Evolutionary conservation across 2,329 filamentous ascomycete species (phyloP), one percentile per base, ranked within the genome.

Genomic region (Fusarium tricinctum): DNA sequence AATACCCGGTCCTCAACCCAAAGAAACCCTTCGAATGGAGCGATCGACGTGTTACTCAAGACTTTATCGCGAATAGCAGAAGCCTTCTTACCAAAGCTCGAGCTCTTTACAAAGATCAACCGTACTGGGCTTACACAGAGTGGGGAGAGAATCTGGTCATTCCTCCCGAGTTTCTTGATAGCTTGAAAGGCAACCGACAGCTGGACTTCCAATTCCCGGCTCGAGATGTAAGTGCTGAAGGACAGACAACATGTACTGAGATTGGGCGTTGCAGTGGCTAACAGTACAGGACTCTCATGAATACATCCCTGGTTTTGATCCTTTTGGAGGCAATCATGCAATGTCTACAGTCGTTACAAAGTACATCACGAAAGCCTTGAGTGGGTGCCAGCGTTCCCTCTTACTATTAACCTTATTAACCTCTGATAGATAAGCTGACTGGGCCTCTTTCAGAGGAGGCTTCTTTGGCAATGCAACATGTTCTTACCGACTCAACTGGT

Each of bases 401-500:
- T 12, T 30, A 4, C 0, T 6, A 4, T 17, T 17, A 10, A 2
- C 8, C 0, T 8, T 20, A 14, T 30, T 58, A 15, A 57, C 13
- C 1, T n/a, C 8, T 14, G 3, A 1, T 32, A 50, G 58, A 45
- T 0, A 52, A 45, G 10, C 3, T 61, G 12, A 59, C 55, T 4
- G 19, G 13, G 12, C 55, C 58, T 22, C 45, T 61, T 6, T 59
- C 23, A 0, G n/a, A 22, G 0, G 58, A 61, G 14, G 54, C 58
- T 6, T 44, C 54, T 14, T 9, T 52, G 15, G 54, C n/a, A 14
- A 23, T 45, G 5, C 35, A 17, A 5, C 20, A 51, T 10, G 54
- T 59, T 59, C 39, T 61, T 9, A 20, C 54, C 0, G 39, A 45
- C 15, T 59, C 54, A 3, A 15, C 58, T 9, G 58, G 58, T 59